Evolutionary conservation across 2,329 filamentous ascomycete species (phyloP).

Genomic region (Bipolaris oryzae): DNA sequence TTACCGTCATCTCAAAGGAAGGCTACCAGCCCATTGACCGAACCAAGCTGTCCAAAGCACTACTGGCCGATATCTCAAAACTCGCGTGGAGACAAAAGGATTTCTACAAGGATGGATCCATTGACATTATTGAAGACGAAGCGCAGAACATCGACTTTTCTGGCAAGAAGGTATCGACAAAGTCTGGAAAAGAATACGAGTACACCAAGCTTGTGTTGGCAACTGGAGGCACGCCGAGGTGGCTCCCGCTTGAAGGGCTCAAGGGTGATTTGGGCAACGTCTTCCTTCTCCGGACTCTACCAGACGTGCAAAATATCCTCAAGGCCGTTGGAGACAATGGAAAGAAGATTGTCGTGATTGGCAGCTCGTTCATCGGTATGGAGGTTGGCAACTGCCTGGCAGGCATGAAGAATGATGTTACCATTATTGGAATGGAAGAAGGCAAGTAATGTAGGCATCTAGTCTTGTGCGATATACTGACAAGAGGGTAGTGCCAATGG

Average conservation of each 20-base stretch:
- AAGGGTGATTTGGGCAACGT: conserved; percentile 81
- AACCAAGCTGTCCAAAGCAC: conserved; percentile 92
- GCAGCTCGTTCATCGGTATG: conserved; percentile 97
- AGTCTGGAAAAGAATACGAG: conserved; percentile 69
- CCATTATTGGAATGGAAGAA: conserved; percentile 86
- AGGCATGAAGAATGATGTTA: conserved; percentile 78
- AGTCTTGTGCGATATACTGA: conserved; percentile 12
- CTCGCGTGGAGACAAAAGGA: conserved; percentile 75
- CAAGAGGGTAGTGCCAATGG: conserved; percentile 66
- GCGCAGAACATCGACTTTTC: conserved; percentile 80
- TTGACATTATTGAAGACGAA: conserved; percentile 62
- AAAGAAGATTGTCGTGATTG: conserved; percentile 92
- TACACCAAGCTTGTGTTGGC: conserved; percentile 93
- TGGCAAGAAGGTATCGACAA: conserved; percentile 74
- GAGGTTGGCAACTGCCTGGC: conserved; percentile 86
- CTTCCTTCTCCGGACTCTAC: conserved; percentile 79
- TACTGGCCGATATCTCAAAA: conserved; percentile 81
- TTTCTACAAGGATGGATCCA: conserved; percentile 72
- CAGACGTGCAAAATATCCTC: conserved; percentile 78
- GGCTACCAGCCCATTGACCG: conserved; percentile 88
- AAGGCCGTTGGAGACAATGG: conserved; percentile 77
- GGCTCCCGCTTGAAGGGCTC: conserved; percentile 81
- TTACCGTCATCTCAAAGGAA: conserved; percentile 85
- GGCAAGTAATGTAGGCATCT: conserved; percentile 20
- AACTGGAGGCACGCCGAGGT: conserved; percentile 79